phyloP scores from a whole-genome alignment of 805 yeast genomes.

The Saccharomyces kudriavzevii region DNA sequence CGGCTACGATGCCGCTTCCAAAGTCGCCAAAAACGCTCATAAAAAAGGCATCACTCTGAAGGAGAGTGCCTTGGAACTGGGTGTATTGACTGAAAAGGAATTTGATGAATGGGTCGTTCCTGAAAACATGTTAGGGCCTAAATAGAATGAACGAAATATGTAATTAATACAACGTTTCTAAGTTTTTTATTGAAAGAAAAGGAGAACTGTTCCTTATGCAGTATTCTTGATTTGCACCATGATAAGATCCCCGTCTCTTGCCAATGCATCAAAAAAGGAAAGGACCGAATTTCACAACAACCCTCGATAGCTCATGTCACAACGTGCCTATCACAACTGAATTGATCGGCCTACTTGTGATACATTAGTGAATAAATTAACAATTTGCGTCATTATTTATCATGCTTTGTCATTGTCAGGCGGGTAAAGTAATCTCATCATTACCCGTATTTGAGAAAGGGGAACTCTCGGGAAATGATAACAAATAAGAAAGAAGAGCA shows the following conservation, averaged over 20 bases:
- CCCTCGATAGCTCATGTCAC: too few relatives aligned
- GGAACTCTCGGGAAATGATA: background rate
- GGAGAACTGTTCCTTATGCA: too few relatives aligned
- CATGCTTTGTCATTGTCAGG: background rate
- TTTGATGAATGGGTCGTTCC: conserved; percentile 97
- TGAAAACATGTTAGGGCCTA: conserved; percentile 94
- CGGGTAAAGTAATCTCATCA: background rate
- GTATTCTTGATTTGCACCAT: too few relatives aligned
- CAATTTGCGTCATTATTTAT: background rate
- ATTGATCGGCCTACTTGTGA: background rate
- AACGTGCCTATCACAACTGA: too few relatives aligned
- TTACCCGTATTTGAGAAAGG: background rate
- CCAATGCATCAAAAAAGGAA: too few relatives aligned
- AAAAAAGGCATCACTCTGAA: conserved; percentile 94
- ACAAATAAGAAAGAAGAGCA: background rate
- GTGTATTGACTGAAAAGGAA: conserved; percentile 73
- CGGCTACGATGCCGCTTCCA: conserved; percentile 95
- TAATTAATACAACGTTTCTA: background rate
- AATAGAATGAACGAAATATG: background rate
- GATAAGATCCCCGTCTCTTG: background rate
- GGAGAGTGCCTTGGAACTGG: conserved; percentile 87
- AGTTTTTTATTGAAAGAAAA: background rate
- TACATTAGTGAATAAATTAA: background rate
- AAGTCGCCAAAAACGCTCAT: conserved; percentile 98
- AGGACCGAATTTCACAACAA: too few relatives aligned